Conservation (phyloP, 495 filamentous ascomycete species). For the Hypoxylon cercidicola region DNA sequence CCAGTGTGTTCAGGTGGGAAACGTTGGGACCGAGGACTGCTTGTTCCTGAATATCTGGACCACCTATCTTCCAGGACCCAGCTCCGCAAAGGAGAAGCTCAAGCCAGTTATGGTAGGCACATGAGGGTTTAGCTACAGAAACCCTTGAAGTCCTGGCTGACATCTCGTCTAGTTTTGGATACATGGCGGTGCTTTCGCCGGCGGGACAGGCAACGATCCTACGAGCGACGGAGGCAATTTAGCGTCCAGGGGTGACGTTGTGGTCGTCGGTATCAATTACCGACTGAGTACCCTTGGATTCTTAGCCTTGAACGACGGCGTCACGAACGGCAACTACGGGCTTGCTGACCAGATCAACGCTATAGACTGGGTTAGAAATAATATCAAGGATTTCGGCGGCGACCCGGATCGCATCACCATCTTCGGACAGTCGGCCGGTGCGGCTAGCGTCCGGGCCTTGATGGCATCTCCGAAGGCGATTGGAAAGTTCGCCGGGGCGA, state of each 20-base stretch:
- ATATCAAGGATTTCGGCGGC: conserved; percentile 70
- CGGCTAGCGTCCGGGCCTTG: conserved; percentile 62
- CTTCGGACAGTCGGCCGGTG: conserved; percentile 66
- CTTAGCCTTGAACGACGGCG: conserved; percentile 55
- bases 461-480: conserved; percentile 61
- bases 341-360: conserved; percentile 66
- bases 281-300: conserved; percentile 72
- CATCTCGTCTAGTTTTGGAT: conserved; percentile 56
- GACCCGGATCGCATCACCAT: conserved; percentile 68
- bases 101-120: conserved; percentile 61
- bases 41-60: conserved; percentile 67
- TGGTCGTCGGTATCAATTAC: conserved; percentile 73
- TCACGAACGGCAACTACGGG: conserved; percentile 65
- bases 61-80: conserved; percentile 56
- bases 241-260: conserved; percentile 63
- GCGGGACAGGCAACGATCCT: conserved; percentile 53
- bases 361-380: conserved; percentile 71
- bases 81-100: conserved; percentile 31
- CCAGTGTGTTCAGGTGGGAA: conserved; percentile 53
- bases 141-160: conserved; percentile 41
- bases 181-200: conserved; percentile 55
- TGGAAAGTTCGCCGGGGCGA: conserved; percentile 61
- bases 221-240: conserved; percentile 60
- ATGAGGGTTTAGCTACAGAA: not conserved
- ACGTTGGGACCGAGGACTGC: conserved; percentile 58